Conservation (phyloP, 2,329 filamentous ascomycete genomes). For the Polytolypa hystricis region DNA sequence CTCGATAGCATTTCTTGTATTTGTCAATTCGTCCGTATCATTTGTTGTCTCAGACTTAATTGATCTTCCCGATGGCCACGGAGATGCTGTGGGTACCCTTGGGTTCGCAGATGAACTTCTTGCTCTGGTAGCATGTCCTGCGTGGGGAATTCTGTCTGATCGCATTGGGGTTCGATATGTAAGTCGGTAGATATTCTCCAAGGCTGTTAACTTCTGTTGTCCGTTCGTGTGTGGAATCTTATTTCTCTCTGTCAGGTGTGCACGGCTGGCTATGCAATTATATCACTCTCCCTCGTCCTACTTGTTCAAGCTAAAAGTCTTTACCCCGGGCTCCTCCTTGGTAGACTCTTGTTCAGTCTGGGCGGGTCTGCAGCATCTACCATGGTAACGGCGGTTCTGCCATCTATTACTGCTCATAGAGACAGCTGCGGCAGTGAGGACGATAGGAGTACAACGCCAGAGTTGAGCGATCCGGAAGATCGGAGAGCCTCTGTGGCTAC, state of each 20-base stretch:
- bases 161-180: slow-evolving; percentile 38
- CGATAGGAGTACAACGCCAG: neutral
- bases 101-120: slow-evolving; percentile 41
- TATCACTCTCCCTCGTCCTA: slow-evolving; percentile 63
- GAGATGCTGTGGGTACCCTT: slow-evolving; percentile 48
- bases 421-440: slow-evolving; percentile 14
- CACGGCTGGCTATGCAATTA: slow-evolving; percentile 69
- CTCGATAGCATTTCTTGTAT: slow-evolving; percentile 55
- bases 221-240: slow-evolving; percentile 5
- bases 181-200: too few relatives aligned
- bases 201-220: slow-evolving; percentile 1
- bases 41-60: slow-evolving; percentile 56
- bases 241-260: slow-evolving; percentile 30
- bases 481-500: slow-evolving; percentile 11
- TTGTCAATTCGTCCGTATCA: slow-evolving; percentile 52
- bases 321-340: slow-evolving; percentile 78
- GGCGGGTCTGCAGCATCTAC: slow-evolving; percentile 91
- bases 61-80: slow-evolving; percentile 43
- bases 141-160: slow-evolving; percentile 41
- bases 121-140: slow-evolving; percentile 37
- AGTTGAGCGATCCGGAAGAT: neutral
- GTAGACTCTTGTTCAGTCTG: slow-evolving; percentile 75
- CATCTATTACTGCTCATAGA: slow-evolving; percentile 46
- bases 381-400: slow-evolving; percentile 94
- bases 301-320: slow-evolving; percentile 81